These are phyloP conservation scores for Apophysomyces sp. DNA, from an alignment of 371 early-diverging fungal genomes.

Conservation along the genomic window DNA sequence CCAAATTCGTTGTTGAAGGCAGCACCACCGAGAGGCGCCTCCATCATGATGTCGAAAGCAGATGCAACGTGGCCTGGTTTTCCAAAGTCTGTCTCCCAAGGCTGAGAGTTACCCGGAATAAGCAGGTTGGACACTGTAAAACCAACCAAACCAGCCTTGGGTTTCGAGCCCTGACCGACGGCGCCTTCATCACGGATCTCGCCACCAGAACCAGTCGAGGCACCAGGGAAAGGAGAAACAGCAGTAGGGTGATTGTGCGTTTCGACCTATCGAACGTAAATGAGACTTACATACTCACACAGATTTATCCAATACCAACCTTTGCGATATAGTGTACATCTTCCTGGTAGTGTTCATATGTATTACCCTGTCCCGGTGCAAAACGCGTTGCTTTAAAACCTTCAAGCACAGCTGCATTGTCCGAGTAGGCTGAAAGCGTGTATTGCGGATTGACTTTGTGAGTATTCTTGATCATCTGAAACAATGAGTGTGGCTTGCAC, in stretches of 20 bases:
- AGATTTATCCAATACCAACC: conserved; percentile 20
- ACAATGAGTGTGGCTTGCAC: conserved; percentile 77
- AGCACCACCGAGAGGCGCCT: conserved; percentile 95
- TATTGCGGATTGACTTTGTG: conserved; percentile 76
- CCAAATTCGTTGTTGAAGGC: conserved; percentile 99
- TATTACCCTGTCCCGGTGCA: conserved; percentile 46
- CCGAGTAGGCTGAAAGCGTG: conserved; percentile 93
- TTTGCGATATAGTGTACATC: conserved; percentile 88
- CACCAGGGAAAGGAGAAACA: conserved; percentile 96
- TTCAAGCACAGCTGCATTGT: conserved; percentile 95
- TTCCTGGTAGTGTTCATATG: conserved; percentile 57
- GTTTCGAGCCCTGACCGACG: conserved; percentile 92
- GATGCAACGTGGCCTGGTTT: conserved; percentile 90
- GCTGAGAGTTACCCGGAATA: conserved; percentile 87
- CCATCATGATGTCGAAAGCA: conserved; percentile 93
- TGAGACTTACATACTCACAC: neutral
- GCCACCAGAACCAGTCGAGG: conserved; percentile 93
- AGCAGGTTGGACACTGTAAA: conserved; percentile 90
- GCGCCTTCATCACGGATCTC: conserved; percentile 99
- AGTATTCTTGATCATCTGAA: conserved; percentile 94
- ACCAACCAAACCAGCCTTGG: conserved; percentile 93
- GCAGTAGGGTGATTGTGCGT: conserved; percentile 99
- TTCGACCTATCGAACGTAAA: conserved; percentile 67
- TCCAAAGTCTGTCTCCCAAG: conserved; percentile 91
- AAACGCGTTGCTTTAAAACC: conserved; percentile 77